Conservation (phyloP, 169 alveolate species). For the Besnoitia besnoiti region DNA sequence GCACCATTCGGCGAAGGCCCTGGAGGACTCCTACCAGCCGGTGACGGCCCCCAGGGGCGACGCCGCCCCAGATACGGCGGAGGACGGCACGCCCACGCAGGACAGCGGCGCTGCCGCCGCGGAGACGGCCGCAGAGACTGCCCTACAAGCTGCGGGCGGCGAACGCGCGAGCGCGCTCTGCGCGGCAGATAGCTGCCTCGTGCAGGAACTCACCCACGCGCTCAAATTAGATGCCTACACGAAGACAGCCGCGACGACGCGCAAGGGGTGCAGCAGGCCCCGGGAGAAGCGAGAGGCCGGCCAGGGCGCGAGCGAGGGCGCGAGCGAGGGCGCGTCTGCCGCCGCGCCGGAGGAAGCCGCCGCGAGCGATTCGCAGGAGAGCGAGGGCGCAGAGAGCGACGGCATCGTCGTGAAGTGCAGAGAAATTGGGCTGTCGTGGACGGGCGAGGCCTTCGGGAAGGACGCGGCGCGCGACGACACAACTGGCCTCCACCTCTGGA, state of each 20-base stretch:
- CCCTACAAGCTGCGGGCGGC: not conserved
- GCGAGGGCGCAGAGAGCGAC: not conserved
- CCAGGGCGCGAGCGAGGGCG: no score
- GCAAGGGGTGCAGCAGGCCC: not conserved
- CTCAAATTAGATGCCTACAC: not conserved
- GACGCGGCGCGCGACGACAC: not conserved
- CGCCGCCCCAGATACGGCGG: not conserved
- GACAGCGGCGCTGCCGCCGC: not conserved
- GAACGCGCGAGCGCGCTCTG: not conserved
- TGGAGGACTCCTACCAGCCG: not conserved
- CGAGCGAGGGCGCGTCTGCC: no score
- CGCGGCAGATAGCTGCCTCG: not conserved
- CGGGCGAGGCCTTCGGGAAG: not conserved
- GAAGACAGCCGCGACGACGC: not conserved
- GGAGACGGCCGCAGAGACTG: not conserved
- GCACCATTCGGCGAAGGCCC: constrained; percentile 16
- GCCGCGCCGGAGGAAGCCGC: not conserved
- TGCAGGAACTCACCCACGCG: not conserved
- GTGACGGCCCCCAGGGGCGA: not conserved
- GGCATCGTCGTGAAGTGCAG: not conserved
- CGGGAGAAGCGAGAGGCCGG: not conserved
- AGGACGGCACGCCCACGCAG: not conserved
- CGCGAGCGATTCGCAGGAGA: not conserved
- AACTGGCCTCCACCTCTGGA: constrained; percentile 33
- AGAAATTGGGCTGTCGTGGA: not conserved